Percentiles rank a stretch among this genome's conserved stretches.
Evolutionary conservation across 495 filamentous ascomycete genomes (phyloP).

Genomic region (Penicillium goetzii): DNA sequence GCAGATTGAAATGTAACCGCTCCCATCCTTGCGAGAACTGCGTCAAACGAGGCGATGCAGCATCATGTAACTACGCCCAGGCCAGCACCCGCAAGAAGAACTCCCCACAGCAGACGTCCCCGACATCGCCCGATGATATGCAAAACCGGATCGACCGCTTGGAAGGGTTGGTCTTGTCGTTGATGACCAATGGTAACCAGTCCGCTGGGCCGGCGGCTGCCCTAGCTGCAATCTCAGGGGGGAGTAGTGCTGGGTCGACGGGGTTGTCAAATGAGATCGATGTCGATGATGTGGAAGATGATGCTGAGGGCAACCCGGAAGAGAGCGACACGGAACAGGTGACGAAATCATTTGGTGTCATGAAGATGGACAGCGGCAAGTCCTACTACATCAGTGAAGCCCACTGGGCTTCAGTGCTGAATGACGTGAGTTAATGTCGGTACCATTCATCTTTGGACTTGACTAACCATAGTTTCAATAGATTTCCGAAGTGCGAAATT

Average conservation of each 20-base stretch:
- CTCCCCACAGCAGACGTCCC: conserved; percentile 57
- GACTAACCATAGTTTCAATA: conserved; percentile 36
- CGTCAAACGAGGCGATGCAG: conserved; percentile 80
- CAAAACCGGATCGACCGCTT: conserved; percentile 97
- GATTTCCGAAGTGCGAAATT: conserved; percentile 93
- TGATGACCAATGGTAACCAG: conserved; percentile 90
- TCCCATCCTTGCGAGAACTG: conserved; percentile 94
- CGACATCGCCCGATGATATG: conserved; percentile 88
- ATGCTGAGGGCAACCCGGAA: conserved; percentile 53
- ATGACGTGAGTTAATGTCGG: conserved; percentile 60
- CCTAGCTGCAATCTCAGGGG: conserved; percentile 64
- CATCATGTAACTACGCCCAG: conserved; percentile 88
- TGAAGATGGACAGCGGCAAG: conserved; percentile 86
- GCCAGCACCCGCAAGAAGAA: conserved; percentile 77
- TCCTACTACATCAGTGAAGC: conserved; percentile 84
- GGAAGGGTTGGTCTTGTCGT: conserved; percentile 88
- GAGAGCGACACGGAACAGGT: conserved; percentile 89
- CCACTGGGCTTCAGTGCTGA: conserved; percentile 87
- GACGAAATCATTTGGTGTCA: conserved; percentile 80
- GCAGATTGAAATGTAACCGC: conserved; percentile 90
- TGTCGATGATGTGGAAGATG: conserved; percentile 59
- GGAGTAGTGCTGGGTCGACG: conserved; percentile 56
- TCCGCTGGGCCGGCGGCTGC: conserved; percentile 66
- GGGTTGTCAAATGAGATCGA: conserved; percentile 57
- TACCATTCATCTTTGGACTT: not conserved